phyloP scores from a whole-genome alignment of 2,329 filamentous ascomycete genomes.

The Anisogramma anomala region DNA sequence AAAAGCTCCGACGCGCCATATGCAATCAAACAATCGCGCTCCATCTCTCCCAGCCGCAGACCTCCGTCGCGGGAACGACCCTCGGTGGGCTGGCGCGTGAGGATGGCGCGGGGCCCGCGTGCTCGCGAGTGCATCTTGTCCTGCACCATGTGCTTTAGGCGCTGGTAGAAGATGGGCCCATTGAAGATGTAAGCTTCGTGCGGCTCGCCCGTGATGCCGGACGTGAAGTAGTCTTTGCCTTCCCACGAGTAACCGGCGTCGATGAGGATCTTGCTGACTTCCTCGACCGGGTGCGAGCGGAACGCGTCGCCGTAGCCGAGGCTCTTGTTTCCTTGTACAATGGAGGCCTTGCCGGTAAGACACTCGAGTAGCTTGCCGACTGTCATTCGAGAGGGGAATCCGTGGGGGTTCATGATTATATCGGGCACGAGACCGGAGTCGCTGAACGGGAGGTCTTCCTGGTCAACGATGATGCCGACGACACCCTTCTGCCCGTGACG shows the following conservation, averaged over 20 bases:
- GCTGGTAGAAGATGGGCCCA: constrained; percentile 98
- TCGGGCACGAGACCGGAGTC: constrained; percentile 87
- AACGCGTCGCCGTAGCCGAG: constrained; percentile 75
- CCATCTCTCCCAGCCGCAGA: constrained; percentile 93
- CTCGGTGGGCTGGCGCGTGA: constrained; percentile 93
- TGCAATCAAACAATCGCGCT: constrained; percentile 93
- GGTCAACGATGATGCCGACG: constrained; percentile 89
- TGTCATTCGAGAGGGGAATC: constrained; percentile 99
- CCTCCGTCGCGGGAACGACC: constrained; percentile 88
- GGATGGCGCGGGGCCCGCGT: constrained; percentile 76
- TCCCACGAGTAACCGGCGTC: constrained; percentile 89
- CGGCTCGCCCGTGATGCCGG: constrained; percentile 86
- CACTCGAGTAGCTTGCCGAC: constrained; percentile 96
- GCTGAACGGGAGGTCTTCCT: constrained; percentile 93
- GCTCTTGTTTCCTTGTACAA: constrained; percentile 72
- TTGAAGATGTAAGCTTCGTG: constrained; percentile 96
- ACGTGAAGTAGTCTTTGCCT: constrained; percentile 94
- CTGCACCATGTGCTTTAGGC: constrained; percentile 99
- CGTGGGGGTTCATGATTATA: constrained; percentile 99
- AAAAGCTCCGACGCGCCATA: constrained; percentile 91
- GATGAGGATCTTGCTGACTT: constrained; percentile 78
- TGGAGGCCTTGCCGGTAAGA: constrained; percentile 83
- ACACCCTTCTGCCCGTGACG: constrained; percentile 98
- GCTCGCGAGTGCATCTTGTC: constrained; percentile 98
- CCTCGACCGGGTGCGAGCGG: constrained; percentile 73